Evolutionary conservation across 306 rosid genomes (phyloP).

Genomic region (Lagenaria siceraria): DNA sequence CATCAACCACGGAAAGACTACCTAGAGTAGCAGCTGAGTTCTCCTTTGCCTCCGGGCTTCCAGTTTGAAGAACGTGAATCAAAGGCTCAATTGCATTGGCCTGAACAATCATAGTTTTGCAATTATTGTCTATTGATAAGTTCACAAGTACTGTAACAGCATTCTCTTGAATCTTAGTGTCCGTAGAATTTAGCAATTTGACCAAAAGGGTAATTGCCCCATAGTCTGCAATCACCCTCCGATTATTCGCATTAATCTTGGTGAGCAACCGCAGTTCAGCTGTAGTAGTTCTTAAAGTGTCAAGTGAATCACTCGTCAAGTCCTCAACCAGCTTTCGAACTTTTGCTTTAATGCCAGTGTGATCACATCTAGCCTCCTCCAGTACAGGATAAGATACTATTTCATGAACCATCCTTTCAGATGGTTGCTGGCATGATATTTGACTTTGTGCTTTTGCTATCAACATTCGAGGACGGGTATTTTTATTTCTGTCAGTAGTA

Average conservation of each 20-base stretch:
- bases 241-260: constrained; percentile 69
- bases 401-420: constrained; percentile 56
- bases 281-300: constrained; percentile 68
- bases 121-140: constrained; percentile 80
- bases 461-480: constrained; percentile 23
- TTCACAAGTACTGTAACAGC: constrained; percentile 93
- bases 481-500: constrained; percentile 40
- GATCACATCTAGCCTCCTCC: constrained; percentile 65
- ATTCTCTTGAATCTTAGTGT: constrained; percentile 68
- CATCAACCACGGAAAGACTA: constrained; percentile 91
- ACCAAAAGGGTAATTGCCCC: constrained; percentile 75
- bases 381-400: constrained; percentile 34
- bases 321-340: constrained; percentile 66
- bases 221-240: constrained; percentile 78
- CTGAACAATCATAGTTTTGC: constrained; percentile 64
- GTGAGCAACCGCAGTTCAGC: constrained; percentile 72
- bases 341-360: constrained; percentile 55
- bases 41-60: constrained; percentile 92
- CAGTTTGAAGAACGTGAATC: constrained; percentile 69
- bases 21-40: constrained; percentile 94
- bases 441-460: constrained; percentile 33
- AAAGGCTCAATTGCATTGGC: constrained; percentile 82
- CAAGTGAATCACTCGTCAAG: constrained; percentile 46
- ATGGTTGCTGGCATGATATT: constrained; percentile 53
- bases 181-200: constrained; percentile 51